Evolutionary conservation across 2,329 filamentous ascomycete genomes (phyloP).

Genomic region (Xenoacremonium recifei): DNA sequence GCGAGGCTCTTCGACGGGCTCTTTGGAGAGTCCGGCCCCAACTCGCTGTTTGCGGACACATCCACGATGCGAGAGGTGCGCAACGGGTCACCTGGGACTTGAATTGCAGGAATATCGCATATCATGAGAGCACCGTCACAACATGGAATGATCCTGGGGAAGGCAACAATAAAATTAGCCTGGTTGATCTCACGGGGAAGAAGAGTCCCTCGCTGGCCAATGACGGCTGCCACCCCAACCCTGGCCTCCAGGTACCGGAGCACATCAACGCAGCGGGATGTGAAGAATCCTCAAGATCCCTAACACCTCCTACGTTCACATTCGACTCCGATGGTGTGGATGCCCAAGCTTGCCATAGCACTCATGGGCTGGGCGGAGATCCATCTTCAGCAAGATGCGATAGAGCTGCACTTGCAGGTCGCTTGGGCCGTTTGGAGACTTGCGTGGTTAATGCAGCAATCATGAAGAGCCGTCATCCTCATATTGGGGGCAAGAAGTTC

Average conservation of each 20-base stretch:
- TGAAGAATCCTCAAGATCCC: background rate
- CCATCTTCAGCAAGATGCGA: conserved; percentile 43
- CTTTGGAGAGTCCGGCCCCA: conserved; percentile 62
- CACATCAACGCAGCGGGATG: conserved; percentile 1
- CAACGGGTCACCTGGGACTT: conserved; percentile 62
- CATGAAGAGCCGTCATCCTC: conserved; percentile 65
- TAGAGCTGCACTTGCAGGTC: conserved; percentile 36
- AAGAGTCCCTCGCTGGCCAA: conserved; percentile 43
- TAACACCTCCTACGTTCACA: conserved; percentile 5
- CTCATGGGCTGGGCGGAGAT: conserved; percentile 37
- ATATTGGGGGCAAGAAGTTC: conserved; percentile 59
- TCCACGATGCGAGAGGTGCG: conserved; percentile 66
- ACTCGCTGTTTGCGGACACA: conserved; percentile 69
- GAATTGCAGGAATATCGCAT: conserved; percentile 35
- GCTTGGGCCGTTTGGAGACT: conserved; percentile 60
- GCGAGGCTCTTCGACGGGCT: conserved; percentile 54
- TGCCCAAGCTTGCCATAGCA: conserved; percentile 21
- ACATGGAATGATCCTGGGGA: conserved; percentile 60
- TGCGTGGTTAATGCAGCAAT: conserved; percentile 80
- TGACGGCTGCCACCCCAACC: conserved; percentile 37
- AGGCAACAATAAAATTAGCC: conserved; percentile 55
- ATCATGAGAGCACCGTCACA: conserved; percentile 42
- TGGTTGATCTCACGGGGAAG: conserved; percentile 58
- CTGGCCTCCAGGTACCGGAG: conserved; percentile 5
- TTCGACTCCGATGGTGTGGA: conserved; percentile 16